Conservation (phyloP, 108 stramenopile species). For the Cyclostephanos tholiformis region DNA sequence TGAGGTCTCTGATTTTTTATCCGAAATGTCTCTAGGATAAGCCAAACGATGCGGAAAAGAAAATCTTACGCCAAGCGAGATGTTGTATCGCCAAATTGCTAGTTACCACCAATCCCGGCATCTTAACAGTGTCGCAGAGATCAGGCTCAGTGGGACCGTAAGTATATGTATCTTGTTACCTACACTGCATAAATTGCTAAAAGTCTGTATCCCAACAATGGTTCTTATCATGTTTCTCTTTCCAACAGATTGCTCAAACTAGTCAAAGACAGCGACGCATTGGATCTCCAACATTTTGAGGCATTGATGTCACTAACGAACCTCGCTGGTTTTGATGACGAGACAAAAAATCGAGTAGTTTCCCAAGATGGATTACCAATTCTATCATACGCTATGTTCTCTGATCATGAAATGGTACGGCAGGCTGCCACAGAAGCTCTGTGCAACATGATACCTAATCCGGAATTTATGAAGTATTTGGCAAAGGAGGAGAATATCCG, state of each 20-base stretch:
- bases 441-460: conserved; percentile 88
- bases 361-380: conserved; percentile 80
- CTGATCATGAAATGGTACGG: conserved; percentile 93
- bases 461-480: conserved; percentile 77
- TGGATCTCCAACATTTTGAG: conserved; percentile 94
- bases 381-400: conserved; percentile 92
- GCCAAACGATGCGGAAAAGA: conserved; percentile 67
- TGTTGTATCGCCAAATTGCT: conserved; percentile 94
- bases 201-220: not conserved
- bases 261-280: conserved; percentile 83
- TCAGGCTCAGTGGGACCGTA: conserved; percentile 84
- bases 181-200: not conserved
- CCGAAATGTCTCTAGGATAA: conserved; percentile 41
- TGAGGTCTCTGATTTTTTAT: conserved; percentile 2
- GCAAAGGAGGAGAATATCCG: conserved; percentile 75
- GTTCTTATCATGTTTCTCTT: not conserved
- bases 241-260: conserved; percentile 65
- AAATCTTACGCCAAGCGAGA: conserved; percentile 73
- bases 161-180: not conserved
- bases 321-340: conserved; percentile 82
- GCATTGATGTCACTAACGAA: conserved; percentile 94
- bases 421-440: conserved; percentile 95
- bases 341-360: conserved; percentile 87
- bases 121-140: conserved; percentile 88
- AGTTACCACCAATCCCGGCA: conserved; percentile 91